Conservation (phyloP, 148 eudicot species). For the Vaccinium myrtillus region DNA sequence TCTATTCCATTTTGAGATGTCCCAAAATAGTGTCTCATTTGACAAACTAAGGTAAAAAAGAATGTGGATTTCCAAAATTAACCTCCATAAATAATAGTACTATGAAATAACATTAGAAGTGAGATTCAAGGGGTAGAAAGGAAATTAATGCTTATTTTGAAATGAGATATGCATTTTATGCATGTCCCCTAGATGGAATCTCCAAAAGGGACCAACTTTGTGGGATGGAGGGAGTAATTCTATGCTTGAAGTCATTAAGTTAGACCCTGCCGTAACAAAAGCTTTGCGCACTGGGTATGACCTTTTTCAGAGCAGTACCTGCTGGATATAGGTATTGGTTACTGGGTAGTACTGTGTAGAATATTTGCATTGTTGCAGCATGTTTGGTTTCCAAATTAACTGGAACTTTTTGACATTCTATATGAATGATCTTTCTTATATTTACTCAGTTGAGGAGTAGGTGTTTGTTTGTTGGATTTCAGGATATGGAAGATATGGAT, state of each 20-base stretch:
- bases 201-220: no score
- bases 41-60: no score
- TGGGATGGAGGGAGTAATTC: no score
- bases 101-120: no score
- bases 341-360: neutral
- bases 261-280: neutral
- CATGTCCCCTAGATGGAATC: no score
- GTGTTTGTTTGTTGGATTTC: neutral
- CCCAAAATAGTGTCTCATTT: no score
- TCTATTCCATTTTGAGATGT: no score
- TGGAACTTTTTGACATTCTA: neutral
- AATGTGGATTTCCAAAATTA: no score
- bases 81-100: no score
- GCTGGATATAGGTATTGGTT: neutral
- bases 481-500: neutral
- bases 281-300: neutral
- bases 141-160: no score
- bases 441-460: neutral
- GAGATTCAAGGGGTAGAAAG: no score
- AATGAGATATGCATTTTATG: no score
- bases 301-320: neutral
- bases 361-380: neutral
- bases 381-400: slow-evolving; percentile 3
- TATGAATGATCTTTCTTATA: neutral
- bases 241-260: neutral